phyloP scores from a whole-genome alignment of 192 early-diverging fungal genomes.

The Coemansia sp. region DNA sequence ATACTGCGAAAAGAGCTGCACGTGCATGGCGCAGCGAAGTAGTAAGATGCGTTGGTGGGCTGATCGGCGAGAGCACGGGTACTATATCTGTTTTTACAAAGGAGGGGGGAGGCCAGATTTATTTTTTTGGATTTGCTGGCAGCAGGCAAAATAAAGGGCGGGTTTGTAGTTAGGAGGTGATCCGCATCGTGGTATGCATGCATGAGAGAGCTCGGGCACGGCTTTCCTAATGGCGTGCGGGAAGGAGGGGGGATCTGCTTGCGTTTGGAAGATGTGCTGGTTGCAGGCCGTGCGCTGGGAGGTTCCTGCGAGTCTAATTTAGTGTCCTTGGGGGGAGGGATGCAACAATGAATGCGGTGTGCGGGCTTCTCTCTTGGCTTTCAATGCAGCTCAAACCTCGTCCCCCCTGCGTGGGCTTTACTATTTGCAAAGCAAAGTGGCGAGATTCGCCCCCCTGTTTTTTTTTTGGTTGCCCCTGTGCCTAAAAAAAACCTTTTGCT shows the following conservation, averaged over 20 bases:
- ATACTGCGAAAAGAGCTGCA: neutral
- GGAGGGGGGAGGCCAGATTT: no score
- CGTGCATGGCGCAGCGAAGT: slow-evolving; percentile 7
- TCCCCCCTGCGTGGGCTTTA: neutral
- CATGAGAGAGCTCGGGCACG: neutral
- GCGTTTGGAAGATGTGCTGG: neutral
- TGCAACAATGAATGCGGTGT: neutral
- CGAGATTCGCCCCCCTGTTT: neutral
- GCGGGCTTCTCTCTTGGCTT: neutral
- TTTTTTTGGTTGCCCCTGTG: neutral
- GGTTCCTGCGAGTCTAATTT: neutral
- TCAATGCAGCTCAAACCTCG: neutral
- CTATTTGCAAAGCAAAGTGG: neutral
- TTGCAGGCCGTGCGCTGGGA: slow-evolving; percentile 1
- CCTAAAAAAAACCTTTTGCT: neutral
- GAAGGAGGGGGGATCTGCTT: neutral
- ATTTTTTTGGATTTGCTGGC: slow-evolving; percentile 3
- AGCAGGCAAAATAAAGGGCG: neutral
- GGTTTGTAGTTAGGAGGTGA: neutral
- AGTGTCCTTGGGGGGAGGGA: neutral
- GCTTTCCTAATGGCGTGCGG: neutral
- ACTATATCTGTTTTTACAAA: neutral
- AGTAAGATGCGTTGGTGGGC: neutral
- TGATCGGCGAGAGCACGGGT: neutral
- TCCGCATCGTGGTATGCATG: neutral